A percentile compares a stretch with the other conserved stretches of the same genome.
Evolutionary conservation across 2,329 filamentous ascomycete species (phyloP).

Genomic region (Colletotrichum tamarilloi): DNA sequence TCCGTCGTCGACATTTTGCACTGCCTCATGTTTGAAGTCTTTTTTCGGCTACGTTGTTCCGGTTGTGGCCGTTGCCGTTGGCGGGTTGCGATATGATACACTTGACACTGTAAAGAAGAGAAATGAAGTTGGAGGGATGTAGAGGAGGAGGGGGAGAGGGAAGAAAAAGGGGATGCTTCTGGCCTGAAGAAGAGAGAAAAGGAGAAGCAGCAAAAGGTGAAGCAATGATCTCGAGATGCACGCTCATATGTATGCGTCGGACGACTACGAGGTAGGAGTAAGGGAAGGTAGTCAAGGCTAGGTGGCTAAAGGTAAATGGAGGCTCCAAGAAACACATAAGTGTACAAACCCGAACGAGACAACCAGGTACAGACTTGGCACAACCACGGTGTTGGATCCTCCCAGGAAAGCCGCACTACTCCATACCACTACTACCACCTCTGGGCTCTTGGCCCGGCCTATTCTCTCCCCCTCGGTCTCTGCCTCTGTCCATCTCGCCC

Average conservation of each 20-base stretch:
- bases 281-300: neutral
- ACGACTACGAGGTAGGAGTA: neutral
- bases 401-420: neutral
- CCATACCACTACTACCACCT: neutral
- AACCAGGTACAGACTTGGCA: neutral
- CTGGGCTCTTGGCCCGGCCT: neutral
- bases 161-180: slow-evolving; percentile 11
- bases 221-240: neutral
- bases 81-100: neutral
- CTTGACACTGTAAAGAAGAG: neutral
- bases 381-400: neutral
- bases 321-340: neutral
- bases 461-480: neutral
- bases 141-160: neutral
- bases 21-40: neutral
- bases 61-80: neutral
- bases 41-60: no score
- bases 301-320: neutral
- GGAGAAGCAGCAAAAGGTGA: neutral
- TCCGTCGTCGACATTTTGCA: slow-evolving; percentile 28
- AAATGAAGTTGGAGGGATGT: neutral
- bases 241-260: slow-evolving; percentile 22
- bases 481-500: neutral
- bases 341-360: neutral
- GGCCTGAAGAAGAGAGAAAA: neutral